Conservation (phyloP, 176 grass and related monocot species). For the Neostapfia colusana region DNA sequence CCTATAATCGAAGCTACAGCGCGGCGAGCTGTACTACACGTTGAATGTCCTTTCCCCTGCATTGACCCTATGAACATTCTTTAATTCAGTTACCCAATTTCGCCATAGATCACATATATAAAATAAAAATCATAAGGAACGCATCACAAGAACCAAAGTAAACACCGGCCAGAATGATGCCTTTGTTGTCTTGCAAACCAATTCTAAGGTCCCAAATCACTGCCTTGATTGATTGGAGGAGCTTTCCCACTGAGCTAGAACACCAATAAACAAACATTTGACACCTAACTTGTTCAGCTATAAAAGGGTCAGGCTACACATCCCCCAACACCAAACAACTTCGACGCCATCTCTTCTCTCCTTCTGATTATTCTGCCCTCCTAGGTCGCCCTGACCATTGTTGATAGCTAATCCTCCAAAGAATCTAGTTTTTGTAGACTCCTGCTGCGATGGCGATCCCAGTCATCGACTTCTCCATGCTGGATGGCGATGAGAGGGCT, state of each 20-base stretch:
- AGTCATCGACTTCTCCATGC: slow-evolving; percentile 81
- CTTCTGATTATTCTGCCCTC: neutral
- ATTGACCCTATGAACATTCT: slow-evolving; percentile 33
- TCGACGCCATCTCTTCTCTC: slow-evolving; percentile 21
- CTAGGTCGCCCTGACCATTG: slow-evolving; percentile 32
- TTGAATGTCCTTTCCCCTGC: slow-evolving; percentile 13
- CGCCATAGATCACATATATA: neutral
- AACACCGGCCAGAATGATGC: slow-evolving; percentile 48
- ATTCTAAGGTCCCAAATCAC: slow-evolving; percentile 23
- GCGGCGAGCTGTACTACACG: neutral
- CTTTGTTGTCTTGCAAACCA: slow-evolving; percentile 27
- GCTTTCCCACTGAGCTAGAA: slow-evolving; percentile 2
- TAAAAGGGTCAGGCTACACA: slow-evolving; percentile 43
- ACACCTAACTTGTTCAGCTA: slow-evolving; percentile 43
- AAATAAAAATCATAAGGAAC: neutral
- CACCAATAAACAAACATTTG: slow-evolving; percentile 47
- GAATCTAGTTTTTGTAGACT: neutral
- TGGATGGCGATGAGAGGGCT: slow-evolving; percentile 57
- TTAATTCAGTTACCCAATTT: slow-evolving; percentile 26
- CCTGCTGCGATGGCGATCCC: slow-evolving; percentile 62
- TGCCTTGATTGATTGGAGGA: slow-evolving; percentile 29
- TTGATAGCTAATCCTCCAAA: neutral
- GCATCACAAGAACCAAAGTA: slow-evolving; percentile 42
- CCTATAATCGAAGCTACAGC: slow-evolving; percentile 5
- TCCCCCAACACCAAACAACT: slow-evolving; percentile 5